A percentile compares a stretch with the other conserved stretches of the same genome.
Evolutionary conservation across 1,139 yeast genomes (phyloP).

Genomic region (Spathaspora sp.): DNA sequence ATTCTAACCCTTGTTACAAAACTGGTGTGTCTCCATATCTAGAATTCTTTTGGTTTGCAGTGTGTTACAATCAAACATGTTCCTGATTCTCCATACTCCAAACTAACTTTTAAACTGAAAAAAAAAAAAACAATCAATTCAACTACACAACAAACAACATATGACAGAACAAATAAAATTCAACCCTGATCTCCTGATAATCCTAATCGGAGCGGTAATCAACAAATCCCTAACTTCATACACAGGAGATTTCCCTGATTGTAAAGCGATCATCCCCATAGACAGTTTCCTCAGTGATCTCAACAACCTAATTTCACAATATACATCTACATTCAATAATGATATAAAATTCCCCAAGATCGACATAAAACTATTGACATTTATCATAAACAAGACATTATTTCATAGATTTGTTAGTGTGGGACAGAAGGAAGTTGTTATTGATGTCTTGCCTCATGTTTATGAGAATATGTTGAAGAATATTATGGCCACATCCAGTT

Average conservation of each 20-base stretch:
- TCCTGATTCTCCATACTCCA: no score
- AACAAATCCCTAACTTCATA: conserved; percentile 22
- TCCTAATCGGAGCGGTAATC: conserved; percentile 32
- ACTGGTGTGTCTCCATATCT: no score
- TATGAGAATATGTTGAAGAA: conserved; percentile 22
- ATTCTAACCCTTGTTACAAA: neutral
- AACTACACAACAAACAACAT: neutral
- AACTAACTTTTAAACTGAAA: neutral
- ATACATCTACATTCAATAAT: conserved; percentile 14
- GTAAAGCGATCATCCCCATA: conserved; percentile 17
- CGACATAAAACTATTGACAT: conserved; percentile 14
- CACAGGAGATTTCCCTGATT: conserved; percentile 14
- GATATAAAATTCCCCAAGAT: conserved; percentile 15
- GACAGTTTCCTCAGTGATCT: conserved; percentile 19
- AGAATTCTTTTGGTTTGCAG: no score
- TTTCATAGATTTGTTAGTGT: conserved; percentile 20
- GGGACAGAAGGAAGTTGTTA: conserved; percentile 17
- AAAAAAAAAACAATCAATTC: neutral
- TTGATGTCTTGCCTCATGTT: conserved; percentile 17
- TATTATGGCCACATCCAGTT: conserved; percentile 26
- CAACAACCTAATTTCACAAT: conserved; percentile 17
- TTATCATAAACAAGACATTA: conserved; percentile 14
- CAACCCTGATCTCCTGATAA: conserved; percentile 17
- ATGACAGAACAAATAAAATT: conserved; percentile 17
- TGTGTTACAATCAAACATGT: no score